phyloP scores from a whole-genome alignment of 176 grass and related monocot genomes.

The Phoenix roebelenii region DNA sequence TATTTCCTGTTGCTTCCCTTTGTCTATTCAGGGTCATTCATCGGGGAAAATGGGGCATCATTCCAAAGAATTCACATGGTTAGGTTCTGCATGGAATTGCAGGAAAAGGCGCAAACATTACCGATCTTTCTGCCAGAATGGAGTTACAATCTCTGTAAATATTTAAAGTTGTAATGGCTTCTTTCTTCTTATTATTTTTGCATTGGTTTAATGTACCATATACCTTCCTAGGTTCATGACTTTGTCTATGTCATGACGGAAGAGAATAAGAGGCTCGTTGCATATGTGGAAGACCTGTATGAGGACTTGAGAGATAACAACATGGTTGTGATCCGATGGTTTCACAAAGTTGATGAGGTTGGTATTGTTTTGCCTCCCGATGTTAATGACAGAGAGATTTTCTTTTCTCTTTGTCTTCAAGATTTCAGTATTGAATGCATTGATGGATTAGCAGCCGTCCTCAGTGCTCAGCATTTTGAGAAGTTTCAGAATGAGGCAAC shows the following conservation, averaged over 20 bases:
- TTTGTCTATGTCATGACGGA: conserved; percentile 85
- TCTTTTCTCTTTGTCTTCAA: conserved; percentile 76
- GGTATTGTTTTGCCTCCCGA: conserved; percentile 41
- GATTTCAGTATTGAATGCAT: conserved; percentile 92
- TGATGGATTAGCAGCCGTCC: conserved; percentile 69
- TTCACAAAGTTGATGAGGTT: conserved; percentile 82
- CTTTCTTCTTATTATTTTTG: not conserved
- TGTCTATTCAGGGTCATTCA: conserved; percentile 39
- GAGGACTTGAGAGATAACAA: conserved; percentile 59
- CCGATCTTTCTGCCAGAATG: conserved; percentile 57
- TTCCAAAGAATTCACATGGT: conserved; percentile 54
- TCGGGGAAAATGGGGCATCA: conserved; percentile 17
- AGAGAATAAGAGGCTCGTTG: conserved; percentile 71
- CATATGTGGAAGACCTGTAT: conserved; percentile 91
- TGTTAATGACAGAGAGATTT: conserved; percentile 55
- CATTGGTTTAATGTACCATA: conserved; percentile 10
- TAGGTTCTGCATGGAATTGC: conserved; percentile 58
- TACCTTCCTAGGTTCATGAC: conserved; percentile 55
- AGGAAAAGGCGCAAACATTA: conserved; percentile 68
- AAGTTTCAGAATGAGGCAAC: conserved; percentile 40
- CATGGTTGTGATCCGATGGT: conserved; percentile 80
- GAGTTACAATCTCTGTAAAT: conserved; percentile 79
- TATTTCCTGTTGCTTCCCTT: not conserved
- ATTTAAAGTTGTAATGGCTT: not conserved
- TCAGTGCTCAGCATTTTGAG: conserved; percentile 68